Percentiles rank a stretch among this genome's conserved stretches.
These are phyloP conservation scores for Nectriaceae sp. DNA, from an alignment of 2,329 filamentous ascomycete genomes.

Conservation along the genomic window DNA sequence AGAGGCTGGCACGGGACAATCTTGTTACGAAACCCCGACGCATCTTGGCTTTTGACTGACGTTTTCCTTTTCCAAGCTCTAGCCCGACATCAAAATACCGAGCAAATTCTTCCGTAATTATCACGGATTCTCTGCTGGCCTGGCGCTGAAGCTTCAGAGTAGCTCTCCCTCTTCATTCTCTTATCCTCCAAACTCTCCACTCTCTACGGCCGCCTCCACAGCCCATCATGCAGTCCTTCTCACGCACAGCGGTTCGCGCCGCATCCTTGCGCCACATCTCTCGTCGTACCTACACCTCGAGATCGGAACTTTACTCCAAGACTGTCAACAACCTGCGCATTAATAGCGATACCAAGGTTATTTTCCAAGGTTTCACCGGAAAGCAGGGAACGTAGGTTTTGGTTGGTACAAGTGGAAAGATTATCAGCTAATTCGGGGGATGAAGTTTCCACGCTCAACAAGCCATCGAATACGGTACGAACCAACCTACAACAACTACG, in stretches of 20 bases:
- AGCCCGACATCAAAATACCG: not conserved
- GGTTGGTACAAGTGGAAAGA: not conserved
- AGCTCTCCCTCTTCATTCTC: conserved; percentile 13
- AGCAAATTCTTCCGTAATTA: not conserved
- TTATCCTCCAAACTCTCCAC: conserved; percentile 10
- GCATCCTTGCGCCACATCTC: conserved; percentile 66
- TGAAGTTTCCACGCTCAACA: conserved; percentile 93
- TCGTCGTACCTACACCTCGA: conserved; percentile 74
- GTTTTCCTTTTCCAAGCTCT: conserved; percentile 26
- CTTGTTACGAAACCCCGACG: conserved; percentile 32
- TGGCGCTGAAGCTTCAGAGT: conserved; percentile 16
- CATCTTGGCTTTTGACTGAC: conserved; percentile 26
- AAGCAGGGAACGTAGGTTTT: conserved; percentile 86
- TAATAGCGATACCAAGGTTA: conserved; percentile 88
- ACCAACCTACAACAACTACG: conserved; percentile 18
- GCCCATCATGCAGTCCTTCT: conserved; percentile 81
- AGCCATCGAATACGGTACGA: conserved; percentile 95
- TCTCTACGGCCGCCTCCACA: conserved; percentile 10
- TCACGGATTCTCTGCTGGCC: not conserved
- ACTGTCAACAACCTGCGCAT: conserved; percentile 88
- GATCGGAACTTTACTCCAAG: conserved; percentile 64
- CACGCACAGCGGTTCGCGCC: conserved; percentile 67
- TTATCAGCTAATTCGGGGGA: not conserved
- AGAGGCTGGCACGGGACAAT: conserved; percentile 32
- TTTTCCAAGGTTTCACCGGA: conserved; percentile 97